Conservation (phyloP, 768 basidiomycete species). For the Xerocomellus intermedius region DNA sequence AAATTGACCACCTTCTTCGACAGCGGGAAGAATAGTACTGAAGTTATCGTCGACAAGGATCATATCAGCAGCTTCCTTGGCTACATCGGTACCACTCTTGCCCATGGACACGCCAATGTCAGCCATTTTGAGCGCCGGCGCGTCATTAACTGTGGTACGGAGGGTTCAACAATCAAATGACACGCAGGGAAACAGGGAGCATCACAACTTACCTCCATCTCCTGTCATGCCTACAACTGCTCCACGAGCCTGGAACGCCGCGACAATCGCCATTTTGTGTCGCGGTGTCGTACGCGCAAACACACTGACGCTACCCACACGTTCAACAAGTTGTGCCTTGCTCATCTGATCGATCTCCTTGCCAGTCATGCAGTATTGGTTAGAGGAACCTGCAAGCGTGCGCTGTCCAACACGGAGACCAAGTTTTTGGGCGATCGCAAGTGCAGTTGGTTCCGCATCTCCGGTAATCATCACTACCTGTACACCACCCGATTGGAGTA, state of each 20-base stretch:
- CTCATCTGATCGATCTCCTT: conserved; percentile 83
- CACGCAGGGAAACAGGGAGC: not conserved
- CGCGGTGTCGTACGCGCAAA: conserved; percentile 95
- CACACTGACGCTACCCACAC: conserved; percentile 79
- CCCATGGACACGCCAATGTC: conserved; percentile 99
- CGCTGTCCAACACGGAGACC: conserved; percentile 68
- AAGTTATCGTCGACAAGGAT: conserved; percentile 98
- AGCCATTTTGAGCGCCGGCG: conserved; percentile 95
- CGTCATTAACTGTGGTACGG: conserved; percentile 74
- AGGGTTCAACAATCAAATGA: not conserved
- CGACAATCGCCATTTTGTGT: conserved; percentile 97
- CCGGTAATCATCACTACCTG: conserved; percentile 99
- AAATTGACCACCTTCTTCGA: conserved; percentile 73
- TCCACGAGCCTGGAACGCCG: conserved; percentile 88
- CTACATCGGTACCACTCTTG: conserved; percentile 96
- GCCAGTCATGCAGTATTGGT: conserved; percentile 66
- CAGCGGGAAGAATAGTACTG: conserved; percentile 87
- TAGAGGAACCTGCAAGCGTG: conserved; percentile 28
- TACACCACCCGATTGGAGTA: conserved; percentile 82
- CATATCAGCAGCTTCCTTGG: conserved; percentile 96
- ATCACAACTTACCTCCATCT: conserved; percentile 75
- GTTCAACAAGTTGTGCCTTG: conserved; percentile 76
- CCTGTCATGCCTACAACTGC: conserved; percentile 97
- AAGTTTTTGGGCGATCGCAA: conserved; percentile 83
- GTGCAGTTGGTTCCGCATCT: conserved; percentile 87